Evolutionary conservation across 768 basidiomycete genomes (phyloP), one percentile per base, ranked within the genome.

Genomic region (Trametes meyenii): DNA sequence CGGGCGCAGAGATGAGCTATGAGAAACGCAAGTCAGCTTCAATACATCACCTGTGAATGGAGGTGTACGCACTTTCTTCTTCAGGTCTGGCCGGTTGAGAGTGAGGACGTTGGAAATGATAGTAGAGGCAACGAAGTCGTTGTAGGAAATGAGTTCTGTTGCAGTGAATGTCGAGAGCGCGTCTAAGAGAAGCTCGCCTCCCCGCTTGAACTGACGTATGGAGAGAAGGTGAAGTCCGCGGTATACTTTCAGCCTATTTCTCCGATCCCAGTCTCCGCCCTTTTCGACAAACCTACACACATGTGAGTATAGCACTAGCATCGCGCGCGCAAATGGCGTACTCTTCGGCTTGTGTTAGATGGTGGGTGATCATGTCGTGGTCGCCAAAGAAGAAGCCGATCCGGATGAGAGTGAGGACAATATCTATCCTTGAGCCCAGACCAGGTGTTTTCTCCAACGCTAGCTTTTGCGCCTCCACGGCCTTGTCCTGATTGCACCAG

Each of bases 261-360:
- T 85, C 55, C 96, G 81, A 73, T 99, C 96, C 96, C 96, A 99
- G 76, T 99, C 96, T 46, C 96, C 96, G 0, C 96, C 96, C 73
- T 94, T 85, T 68, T 98, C 95, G 55, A 97, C 90, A 44, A 97
- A 80, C 57, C 93, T 95, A 70, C 19, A 43, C 21, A 16, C 39
- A 44, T 29, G 58, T 50, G 60, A 55, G 19, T 21, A 16, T 8
- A 26, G 21, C 29, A n/a, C 17, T 5, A 52, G 53, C 44, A 50
- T 53, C 35, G 61, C 45, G 61, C 45, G 8, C n/a, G 38, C 23
- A 12, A 12, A 3, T 24, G 19, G 81, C 88, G 64, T 60, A 94
- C 91, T 86, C 83, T 68, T 93, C 90, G 0, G 96, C 96, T 67
- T 88, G 87, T 29, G 84, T 78, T 48, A 98, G 84, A 66, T 92